Base-by-base conservation (phyloP, 148 eudicot species). In the Tetragonia tetragonoides region DNA sequence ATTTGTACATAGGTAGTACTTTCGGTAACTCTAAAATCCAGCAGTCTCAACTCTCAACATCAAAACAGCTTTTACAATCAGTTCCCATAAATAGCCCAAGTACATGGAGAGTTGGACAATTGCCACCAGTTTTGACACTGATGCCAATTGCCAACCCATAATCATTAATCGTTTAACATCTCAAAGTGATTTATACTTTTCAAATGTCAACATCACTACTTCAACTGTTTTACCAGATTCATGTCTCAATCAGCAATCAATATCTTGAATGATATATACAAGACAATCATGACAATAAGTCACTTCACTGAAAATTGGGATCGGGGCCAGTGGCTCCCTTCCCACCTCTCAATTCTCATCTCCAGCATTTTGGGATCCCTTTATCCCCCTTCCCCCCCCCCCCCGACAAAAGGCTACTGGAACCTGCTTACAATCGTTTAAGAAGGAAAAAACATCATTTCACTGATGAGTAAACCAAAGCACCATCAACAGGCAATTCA, bases 181-280 rank as follows among this genome's bases (percentile, higher is more conserved):
- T 56, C 47, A 38, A 1, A 15, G 15, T 54, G 7, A 34, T 59
- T 20, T n/a, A 7, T 11, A 18, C 66, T 38, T 56, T 57, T 39
- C 24, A 74, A 42, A 9, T 63, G 34, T 34, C 66, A 24, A 62
- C 1, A 28, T 34, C 21, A 38, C 53, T 49, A 47, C 6, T 49
- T 23, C 41, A 28, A 76, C 11, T 59, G 20, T 51, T 40, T 20
- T 38, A 51, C 7, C 5, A 60, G 20, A 60, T 37, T 41, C 12
- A 23, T 60, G 5, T 23, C 41, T 64, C 72, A 16, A 75, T 46
- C 70, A 64, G 72, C 62, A 39, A 39, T 77, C 10, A 40, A 23
- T n/a, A 68, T 69, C 37, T n/a, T 49, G 44, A 47, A 15, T 21
- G 6, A 68, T 15, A 23, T 9, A 28, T 14, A 62, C n/a, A 54